Evolutionary conservation across 1,284 basidiomycete genomes (phyloP), one percentile per base, ranked within the genome.

Genomic region (Psilocybe mexicana): DNA sequence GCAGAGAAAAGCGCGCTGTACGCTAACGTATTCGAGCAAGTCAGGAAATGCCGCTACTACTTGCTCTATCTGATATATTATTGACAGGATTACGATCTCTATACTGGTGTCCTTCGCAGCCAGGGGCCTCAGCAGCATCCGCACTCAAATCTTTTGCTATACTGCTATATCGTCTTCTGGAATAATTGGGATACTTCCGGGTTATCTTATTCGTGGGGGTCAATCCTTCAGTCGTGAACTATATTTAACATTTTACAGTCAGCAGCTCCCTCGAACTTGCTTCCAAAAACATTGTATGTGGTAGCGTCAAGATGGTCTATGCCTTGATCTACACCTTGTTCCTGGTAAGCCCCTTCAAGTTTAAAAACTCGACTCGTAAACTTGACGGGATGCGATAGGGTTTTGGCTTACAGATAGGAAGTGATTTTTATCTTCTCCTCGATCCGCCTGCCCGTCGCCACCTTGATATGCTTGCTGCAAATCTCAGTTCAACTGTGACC

Each of bases 251-350:
- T 63, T 23, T 59, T 56, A 62, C 66, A 93, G 92, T 93, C 64
- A 91, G 87, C 66, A 92, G 91, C 61, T 92, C 92, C 23, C 79
- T 94, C 58, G 93, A 95, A 70, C 76, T 95, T 52, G 92, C 92
- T 1, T 93, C 92, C 0, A 93, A 92, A 72, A 94, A 94, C 66
- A 91, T 94, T 49, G 84, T 94, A 2, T 89, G 88, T 51, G 93
- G 93, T 25, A 92, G 89, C 58, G 92, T 94, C 58, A 91, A 92
- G 70, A 92, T 94, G 90, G 90, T 94, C 23, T 94, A 93, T 63
- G 90, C 92, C 18, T 80, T 94, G 60, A 94, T 94, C 53, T 94
- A 94, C 69, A 93, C 92, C 0, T 77, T 94, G n/a, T 94, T 94
- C 72, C 73, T 94, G 67, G 84, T 85, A 61, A 60, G 28, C 52